phyloP scores from a whole-genome alignment of 1,139 yeast genomes.

The Nakaseomyces kungkrabaensis region DNA sequence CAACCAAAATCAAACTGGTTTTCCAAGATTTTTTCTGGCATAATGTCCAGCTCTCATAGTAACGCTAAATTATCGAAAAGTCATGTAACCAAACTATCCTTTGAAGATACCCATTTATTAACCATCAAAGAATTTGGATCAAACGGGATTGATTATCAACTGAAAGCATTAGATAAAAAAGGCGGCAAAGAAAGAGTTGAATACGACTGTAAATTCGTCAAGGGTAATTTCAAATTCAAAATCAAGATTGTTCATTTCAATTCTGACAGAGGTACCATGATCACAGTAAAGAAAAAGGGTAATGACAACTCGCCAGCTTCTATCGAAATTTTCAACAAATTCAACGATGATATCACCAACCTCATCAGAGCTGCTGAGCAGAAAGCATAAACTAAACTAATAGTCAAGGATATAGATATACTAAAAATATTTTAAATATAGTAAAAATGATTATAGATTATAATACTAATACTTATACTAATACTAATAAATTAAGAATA shows the following conservation, averaged over 20 bases:
- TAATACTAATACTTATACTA: background rate
- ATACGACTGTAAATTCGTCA: slow-evolving; percentile 22
- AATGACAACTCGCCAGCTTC: slow-evolving; percentile 7
- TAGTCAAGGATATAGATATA: background rate
- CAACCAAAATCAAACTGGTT: slow-evolving; percentile 18
- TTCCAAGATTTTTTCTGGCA: slow-evolving; percentile 15
- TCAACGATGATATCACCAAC: slow-evolving; percentile 16
- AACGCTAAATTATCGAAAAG: slow-evolving; percentile 9
- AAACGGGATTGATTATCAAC: slow-evolving; percentile 20
- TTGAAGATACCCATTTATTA: slow-evolving; percentile 24
- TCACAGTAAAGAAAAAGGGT: slow-evolving; percentile 17
- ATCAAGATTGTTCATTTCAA: slow-evolving; percentile 14
- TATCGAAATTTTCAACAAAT: slow-evolving; percentile 13
- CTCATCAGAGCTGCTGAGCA: slow-evolving; percentile 12
- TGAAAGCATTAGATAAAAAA: slow-evolving; percentile 17
- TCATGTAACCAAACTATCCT: slow-evolving; percentile 18
- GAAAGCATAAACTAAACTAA: background rate
- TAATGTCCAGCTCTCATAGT: slow-evolving; percentile 7
- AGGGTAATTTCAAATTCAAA: slow-evolving; percentile 22
- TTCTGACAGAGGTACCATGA: slow-evolving; percentile 7
- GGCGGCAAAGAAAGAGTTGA: slow-evolving; percentile 17
- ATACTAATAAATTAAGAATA: background rate
- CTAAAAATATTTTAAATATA: background rate
- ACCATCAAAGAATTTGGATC: slow-evolving; percentile 22
- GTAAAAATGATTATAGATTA: background rate